Evolutionary conservation across 352 stramenopile genomes (phyloP), one percentile per base, ranked within the genome.

Genomic region (Pythium aphanidermatum): DNA sequence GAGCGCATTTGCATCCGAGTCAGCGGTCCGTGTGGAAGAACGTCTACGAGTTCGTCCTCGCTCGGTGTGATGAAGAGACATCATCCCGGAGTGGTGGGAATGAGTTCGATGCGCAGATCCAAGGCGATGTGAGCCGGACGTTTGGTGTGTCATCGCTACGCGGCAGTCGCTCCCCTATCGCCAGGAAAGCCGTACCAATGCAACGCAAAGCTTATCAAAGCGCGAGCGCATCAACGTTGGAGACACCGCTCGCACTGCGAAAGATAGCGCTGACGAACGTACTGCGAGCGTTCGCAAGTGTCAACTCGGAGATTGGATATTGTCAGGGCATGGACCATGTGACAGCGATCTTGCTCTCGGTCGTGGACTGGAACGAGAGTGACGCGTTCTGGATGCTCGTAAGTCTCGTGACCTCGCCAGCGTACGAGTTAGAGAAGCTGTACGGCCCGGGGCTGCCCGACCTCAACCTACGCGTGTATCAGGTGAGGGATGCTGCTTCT

Each of bases 251-350:
- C 14, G 55, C 32, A 2, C 51, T 72, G 8, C 65, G 67, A 33
- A 38, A 51, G 42, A 49, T 36, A 16, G 53, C 74, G 4, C 65
- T 90, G 11, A 60, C 60, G 9, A 83, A 86, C 23, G 71, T 87
- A 4, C 52, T 90, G 39, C 66, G 68, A 2, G 63, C 73, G 19
- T 86, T 83, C 32, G 66, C 78, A 35, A 83, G 69, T 37, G 68
- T 86, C 28, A 70, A 87, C 44, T 74, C 66, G 0, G 74, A 82
- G 47, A 69, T 86, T 21, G 78, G 74, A 1, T 90, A 90, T 55
- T 87, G 74, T 20, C 78, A 87, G 40, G 78, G 78, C 10, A 79
- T 90, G 74, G 74, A 90, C 38, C 66, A 85, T 36, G 70, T 90
- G 16, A 60, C 70, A 1, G 73, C 71, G 10, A 25, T 87, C 14